A percentile compares a stretch with the other conserved stretches of the same genome.
Evolutionary conservation across 495 filamentous ascomycete genomes (phyloP).

Genomic region (Podospora pseudopauciseta): DNA sequence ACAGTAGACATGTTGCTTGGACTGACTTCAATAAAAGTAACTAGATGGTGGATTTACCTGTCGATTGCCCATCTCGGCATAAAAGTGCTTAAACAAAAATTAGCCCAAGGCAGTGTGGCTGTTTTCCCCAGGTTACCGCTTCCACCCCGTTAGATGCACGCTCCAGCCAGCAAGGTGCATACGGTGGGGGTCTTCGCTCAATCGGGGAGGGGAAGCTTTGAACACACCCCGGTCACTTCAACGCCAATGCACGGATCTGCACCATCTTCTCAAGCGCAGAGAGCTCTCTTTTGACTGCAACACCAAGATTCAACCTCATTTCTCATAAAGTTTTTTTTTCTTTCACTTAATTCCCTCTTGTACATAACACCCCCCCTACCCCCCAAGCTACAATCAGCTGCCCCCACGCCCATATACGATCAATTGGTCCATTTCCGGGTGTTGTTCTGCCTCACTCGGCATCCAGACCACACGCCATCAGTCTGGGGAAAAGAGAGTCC

Average conservation of each 20-base stretch:
- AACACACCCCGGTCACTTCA: background rate
- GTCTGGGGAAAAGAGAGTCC: background rate
- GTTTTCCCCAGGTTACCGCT: background rate
- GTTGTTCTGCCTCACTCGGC: background rate
- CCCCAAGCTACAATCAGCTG: background rate
- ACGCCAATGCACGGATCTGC: slow-evolving; percentile 30
- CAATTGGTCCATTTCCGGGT: background rate
- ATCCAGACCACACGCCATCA: background rate
- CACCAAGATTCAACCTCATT: slow-evolving; percentile 3
- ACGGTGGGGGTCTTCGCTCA: slow-evolving; percentile 9
- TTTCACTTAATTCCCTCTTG: slow-evolving; percentile 2
- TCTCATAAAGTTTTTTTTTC: background rate
- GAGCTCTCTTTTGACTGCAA: slow-evolving; percentile 32
- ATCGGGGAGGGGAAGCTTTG: slow-evolving; percentile 5
- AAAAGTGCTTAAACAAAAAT: background rate
- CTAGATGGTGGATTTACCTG: background rate
- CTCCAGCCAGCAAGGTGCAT: background rate
- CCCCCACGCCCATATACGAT: background rate
- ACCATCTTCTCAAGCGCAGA: slow-evolving; percentile 10
- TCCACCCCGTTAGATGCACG: slow-evolving; percentile 10
- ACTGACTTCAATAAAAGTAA: background rate
- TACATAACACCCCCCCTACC: background rate
- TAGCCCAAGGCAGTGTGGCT: background rate
- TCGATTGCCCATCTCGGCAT: background rate
- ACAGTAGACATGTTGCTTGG: background rate